Evolutionary conservation across 257 asterid species (phyloP).

Genomic region (Nicotiana undulata): DNA sequence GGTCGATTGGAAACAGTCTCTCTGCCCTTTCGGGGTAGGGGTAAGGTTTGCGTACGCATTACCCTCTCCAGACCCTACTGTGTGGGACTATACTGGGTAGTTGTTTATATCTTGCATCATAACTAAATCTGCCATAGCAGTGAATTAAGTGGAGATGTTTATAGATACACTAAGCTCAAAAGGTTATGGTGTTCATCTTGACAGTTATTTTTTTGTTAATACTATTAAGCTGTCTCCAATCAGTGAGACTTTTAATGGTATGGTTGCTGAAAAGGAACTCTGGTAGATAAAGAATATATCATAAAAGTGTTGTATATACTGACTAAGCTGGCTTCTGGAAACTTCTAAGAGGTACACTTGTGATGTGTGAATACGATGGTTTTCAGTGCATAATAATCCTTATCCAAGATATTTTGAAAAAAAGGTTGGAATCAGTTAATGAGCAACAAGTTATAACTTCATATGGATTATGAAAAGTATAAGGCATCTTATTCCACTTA

Average conservation of each 20-base stretch:
- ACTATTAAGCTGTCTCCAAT: not conserved
- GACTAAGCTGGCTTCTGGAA: not conserved
- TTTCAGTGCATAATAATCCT: not conserved
- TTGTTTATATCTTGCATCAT: too few species aligned
- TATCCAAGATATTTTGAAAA: not conserved
- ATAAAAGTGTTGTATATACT: not conserved
- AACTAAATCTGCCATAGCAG: too few species aligned
- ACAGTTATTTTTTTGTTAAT: not conserved
- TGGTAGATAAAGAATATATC: too few species aligned
- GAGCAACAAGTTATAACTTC: not conserved
- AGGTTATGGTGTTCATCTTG: not conserved
- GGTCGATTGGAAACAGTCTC: too few species aligned
- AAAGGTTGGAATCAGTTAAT: not conserved
- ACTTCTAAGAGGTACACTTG: not conserved
- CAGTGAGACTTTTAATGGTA: not conserved
- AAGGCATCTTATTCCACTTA: not conserved
- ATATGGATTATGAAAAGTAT: not conserved
- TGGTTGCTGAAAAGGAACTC: not conserved
- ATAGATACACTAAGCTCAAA: too few species aligned
- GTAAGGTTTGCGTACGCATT: too few species aligned
- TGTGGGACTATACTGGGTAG: too few species aligned
- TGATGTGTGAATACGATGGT: not conserved
- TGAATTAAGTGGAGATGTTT: too few species aligned
- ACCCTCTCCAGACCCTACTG: too few species aligned
- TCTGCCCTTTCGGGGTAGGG: too few species aligned